Percentiles rank a stretch among this genome's conserved stretches.
Evolutionary conservation across 768 basidiomycete genomes (phyloP).

Genomic region (Lanmaoa rubissima): DNA sequence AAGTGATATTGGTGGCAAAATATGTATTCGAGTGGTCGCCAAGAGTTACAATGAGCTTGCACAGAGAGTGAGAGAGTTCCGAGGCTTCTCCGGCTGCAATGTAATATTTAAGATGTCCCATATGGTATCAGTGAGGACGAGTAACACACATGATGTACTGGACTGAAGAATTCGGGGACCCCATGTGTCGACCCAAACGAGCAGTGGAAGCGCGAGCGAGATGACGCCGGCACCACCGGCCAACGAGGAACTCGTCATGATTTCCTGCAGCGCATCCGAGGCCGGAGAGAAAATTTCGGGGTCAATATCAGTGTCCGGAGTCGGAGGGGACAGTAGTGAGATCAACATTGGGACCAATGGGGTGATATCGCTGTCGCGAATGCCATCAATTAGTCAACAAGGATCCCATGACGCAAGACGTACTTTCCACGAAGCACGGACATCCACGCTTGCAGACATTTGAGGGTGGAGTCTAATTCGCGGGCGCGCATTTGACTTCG

Average conservation of each 20-base stretch:
- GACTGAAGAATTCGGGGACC: slow-evolving; percentile 48
- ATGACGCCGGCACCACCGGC: slow-evolving; percentile 66
- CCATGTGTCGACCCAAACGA: slow-evolving; percentile 68
- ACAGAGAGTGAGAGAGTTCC: slow-evolving; percentile 66
- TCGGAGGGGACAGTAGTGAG: slow-evolving; percentile 37
- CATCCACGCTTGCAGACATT: slow-evolving; percentile 85
- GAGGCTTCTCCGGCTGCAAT: slow-evolving; percentile 35
- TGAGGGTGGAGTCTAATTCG: slow-evolving; percentile 69
- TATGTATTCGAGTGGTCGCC: slow-evolving; percentile 86
- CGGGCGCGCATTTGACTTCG: slow-evolving; percentile 28
- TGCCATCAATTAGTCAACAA: background rate
- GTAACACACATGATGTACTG: slow-evolving; percentile 35
- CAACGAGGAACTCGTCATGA: slow-evolving; percentile 72
- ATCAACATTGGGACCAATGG: slow-evolving; percentile 67
- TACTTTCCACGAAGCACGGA: slow-evolving; percentile 65
- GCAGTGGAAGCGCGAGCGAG: slow-evolving; percentile 79
- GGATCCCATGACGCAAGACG: slow-evolving; percentile 18
- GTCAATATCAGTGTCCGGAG: slow-evolving; percentile 36
- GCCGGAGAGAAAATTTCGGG: slow-evolving; percentile 59
- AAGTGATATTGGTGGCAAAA: slow-evolving; percentile 66
- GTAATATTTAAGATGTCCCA: background rate
- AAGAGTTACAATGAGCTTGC: slow-evolving; percentile 76
- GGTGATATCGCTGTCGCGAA: slow-evolving; percentile 56
- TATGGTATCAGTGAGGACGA: background rate
- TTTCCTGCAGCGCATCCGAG: slow-evolving; percentile 72